These are phyloP conservation scores for Albugo candida DNA, from an alignment of 352 stramenopile species.

Conservation along the genomic window DNA sequence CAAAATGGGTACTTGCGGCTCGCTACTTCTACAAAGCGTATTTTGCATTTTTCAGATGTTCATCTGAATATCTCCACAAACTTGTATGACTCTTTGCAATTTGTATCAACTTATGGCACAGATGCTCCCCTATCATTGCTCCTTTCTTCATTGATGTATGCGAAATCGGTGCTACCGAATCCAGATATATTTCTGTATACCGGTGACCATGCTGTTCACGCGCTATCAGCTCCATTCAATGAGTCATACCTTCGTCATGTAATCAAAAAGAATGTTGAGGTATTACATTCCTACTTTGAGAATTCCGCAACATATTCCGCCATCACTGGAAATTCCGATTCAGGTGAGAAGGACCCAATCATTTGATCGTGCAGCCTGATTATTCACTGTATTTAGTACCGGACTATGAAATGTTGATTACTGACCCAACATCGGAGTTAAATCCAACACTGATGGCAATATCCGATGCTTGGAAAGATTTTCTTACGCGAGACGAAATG, in stretches of 20 bases:
- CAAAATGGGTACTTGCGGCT: too few species aligned
- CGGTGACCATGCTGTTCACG: constrained; percentile 56
- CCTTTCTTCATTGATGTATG: constrained; percentile 46
- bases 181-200: constrained; percentile 72
- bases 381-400: too few species aligned
- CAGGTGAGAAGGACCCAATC: too few species aligned
- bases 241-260: constrained; percentile 37
- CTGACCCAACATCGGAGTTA: constrained; percentile 17
- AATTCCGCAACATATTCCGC: too few species aligned
- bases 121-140: constrained; percentile 38
- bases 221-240: too few species aligned
- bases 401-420: constrained; percentile 64
- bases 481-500: constrained; percentile 29
- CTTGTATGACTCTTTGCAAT: constrained; percentile 12
- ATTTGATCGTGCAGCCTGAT: too few species aligned
- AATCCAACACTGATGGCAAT: constrained; percentile 45
- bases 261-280: constrained; percentile 40
- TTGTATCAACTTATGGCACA: constrained; percentile 26
- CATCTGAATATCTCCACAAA: constrained; percentile 55
- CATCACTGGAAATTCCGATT: background rate
- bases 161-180: constrained; percentile 24
- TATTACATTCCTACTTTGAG: constrained; percentile 60
- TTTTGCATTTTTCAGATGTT: constrained; percentile 75
- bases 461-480: constrained; percentile 23
- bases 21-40: constrained; percentile 11